Base-by-base conservation (phyloP, 1,284 basidiomycete species). In the Tremellales sp. region DNA sequence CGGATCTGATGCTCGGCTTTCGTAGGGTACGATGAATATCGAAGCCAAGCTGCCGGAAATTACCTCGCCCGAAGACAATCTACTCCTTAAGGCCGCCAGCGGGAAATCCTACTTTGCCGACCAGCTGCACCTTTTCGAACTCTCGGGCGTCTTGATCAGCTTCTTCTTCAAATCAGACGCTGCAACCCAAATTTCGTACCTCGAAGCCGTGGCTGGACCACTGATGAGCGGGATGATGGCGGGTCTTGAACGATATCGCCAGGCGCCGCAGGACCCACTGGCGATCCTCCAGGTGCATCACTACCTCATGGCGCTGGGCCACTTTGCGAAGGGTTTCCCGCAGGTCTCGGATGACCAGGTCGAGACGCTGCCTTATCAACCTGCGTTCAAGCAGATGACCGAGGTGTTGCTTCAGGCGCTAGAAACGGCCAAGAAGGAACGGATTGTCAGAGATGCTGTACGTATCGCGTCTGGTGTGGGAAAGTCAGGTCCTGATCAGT, bases 321-420 rank as follows among this genome's bases (percentile, higher is more conserved):
- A 89, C 62, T 82, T 98, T 45, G 88, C 92, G 39, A 97, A 97
- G 74, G 97, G 97, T 7, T 98, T 98, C 75, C 95, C 95, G 0
- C 86, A 89, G 64, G 86, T 84, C 60, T 85, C 85, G 25, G 82
- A 80, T 26, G 78, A 80, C 9, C 75, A 84, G 4, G 83, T 84
- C 56, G 78, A 83, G n/a, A 74, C 83, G 18, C 86, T 90, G 3
- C 84, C 85, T 0, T 80, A 79, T 70, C 73, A 91, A 47, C 80
- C 84, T 45, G 83, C 94, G 12, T 94, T 98, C 75, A 81, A 82
- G 56, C 81, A 88, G 65, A 82, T 91, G 60, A 89, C 90, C 0
- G 89, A 95, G 68, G 86, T 86, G 2, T 87, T 98, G 47, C 74
- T 99, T 41, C 82, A 90, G 37, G 90, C 85, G 33, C 74, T 97